Percentiles rank a stretch among this genome's conserved stretches.
Evolutionary conservation across 768 basidiomycete species (phyloP).

Genomic region (Mrakia gelida): DNA sequence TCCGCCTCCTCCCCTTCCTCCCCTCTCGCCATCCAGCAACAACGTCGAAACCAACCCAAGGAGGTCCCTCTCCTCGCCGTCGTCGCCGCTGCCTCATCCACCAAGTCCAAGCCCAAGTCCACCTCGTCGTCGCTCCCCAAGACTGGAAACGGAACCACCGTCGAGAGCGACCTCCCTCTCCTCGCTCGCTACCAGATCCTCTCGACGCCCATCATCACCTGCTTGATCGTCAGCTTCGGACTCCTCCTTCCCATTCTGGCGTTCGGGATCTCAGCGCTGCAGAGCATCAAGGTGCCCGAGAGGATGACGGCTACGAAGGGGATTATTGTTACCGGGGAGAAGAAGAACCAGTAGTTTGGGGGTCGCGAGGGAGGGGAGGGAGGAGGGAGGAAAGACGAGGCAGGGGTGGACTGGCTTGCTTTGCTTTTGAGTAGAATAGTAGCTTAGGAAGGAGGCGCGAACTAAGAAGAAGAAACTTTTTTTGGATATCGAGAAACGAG

Average conservation of each 20-base stretch:
- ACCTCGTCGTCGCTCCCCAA: slow-evolving; percentile 52
- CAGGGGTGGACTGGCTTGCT: background rate
- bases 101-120: slow-evolving; percentile 47
- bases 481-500: too few species aligned
- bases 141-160: slow-evolving; percentile 28
- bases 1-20: slow-evolving; percentile 56
- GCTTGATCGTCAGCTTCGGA: slow-evolving; percentile 15
- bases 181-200: slow-evolving; percentile 28
- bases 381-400: slow-evolving; percentile 56
- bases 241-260: slow-evolving; percentile 24
- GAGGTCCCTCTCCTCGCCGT: slow-evolving; percentile 54
- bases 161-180: slow-evolving; percentile 12
- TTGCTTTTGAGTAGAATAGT: too few species aligned
- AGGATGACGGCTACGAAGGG: slow-evolving; percentile 31
- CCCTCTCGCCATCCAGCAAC: slow-evolving; percentile 60
- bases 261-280: slow-evolving; percentile 24
- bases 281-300: slow-evolving; percentile 26
- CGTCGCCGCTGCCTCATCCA: slow-evolving; percentile 62
- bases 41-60: slow-evolving; percentile 51
- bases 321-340: slow-evolving; percentile 25
- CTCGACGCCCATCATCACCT: slow-evolving; percentile 27
- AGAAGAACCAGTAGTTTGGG: slow-evolving; percentile 29
- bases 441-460: too few species aligned
- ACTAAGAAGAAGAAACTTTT: too few species aligned
- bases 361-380: slow-evolving; percentile 49